Evolutionary conservation across 176 grass and related monocot genomes (phyloP).

Genomic region (Oryza glumipatula): DNA sequence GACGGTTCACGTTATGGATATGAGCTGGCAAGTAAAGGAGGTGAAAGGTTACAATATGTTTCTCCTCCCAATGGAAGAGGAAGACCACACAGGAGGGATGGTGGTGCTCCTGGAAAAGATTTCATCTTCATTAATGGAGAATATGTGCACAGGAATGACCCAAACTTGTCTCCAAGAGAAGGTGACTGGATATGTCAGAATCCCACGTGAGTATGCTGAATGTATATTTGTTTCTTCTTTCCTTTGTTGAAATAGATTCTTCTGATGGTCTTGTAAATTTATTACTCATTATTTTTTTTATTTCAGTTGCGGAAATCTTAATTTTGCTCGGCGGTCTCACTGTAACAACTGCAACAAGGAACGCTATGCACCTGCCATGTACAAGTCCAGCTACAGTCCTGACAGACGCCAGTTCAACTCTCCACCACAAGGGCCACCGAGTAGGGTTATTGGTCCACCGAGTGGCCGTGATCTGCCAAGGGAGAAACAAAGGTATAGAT

Average conservation of each 20-base stretch:
- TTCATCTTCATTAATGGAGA: background rate
- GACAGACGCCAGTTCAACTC: background rate
- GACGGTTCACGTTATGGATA: background rate
- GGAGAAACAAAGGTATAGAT: background rate
- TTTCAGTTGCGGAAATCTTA: slow-evolving; percentile 1
- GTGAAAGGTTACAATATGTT: background rate
- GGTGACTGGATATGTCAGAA: slow-evolving; percentile 1
- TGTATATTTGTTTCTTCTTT: background rate
- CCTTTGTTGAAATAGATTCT: background rate
- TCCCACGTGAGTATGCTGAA: background rate
- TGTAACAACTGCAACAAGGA: slow-evolving; percentile 5
- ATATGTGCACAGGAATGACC: background rate
- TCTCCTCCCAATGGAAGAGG: slow-evolving; percentile 2
- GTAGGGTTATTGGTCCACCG: background rate
- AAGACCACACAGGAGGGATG: background rate
- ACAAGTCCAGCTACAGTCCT: background rate
- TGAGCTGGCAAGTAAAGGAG: background rate
- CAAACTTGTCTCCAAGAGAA: slow-evolving; percentile 8
- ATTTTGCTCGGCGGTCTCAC: background rate
- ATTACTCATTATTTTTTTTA: background rate
- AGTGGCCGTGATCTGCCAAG: background rate
- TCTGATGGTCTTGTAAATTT: background rate
- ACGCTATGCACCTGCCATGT: background rate
- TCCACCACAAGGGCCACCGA: background rate
- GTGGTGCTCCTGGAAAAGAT: background rate